Evolutionary conservation across 176 grass and related monocot species (phyloP).

Genomic region (Luzula sylvatica): DNA sequence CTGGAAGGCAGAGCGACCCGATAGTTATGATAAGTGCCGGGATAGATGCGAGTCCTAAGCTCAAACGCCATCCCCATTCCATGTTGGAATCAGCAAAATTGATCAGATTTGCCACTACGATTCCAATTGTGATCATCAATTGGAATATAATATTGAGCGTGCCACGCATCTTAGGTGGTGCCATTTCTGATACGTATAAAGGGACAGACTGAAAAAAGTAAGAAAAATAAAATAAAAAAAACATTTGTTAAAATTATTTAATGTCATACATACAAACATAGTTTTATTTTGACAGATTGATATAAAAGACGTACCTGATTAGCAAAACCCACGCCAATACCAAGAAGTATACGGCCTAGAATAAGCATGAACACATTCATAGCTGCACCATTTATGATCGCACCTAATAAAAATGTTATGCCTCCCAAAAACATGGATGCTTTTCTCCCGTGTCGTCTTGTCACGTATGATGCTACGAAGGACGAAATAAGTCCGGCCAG

Average conservation of each 20-base stretch:
- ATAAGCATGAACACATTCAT: conserved; percentile 9
- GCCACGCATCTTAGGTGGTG: background rate
- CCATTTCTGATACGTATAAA: conserved; percentile 9
- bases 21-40: conserved; percentile 10
- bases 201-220: conserved; percentile 9
- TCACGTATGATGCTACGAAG: background rate
- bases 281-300: too few relatives aligned
- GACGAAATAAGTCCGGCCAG: background rate
- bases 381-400: conserved; percentile 5
- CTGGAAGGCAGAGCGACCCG: conserved; percentile 10
- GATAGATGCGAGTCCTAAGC: background rate
- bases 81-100: conserved; percentile 7
- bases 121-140: conserved; percentile 16
- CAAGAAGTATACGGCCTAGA: conserved; percentile 15
- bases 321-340: conserved; percentile 11
- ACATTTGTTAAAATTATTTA: too few relatives aligned
- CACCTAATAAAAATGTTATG: conserved; percentile 2
- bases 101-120: conserved; percentile 7
- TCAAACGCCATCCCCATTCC: conserved; percentile 17
- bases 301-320: conserved; percentile 9
- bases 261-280: too few relatives aligned
- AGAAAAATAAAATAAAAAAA: too few relatives aligned
- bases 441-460: conserved; percentile 10
- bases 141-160: conserved; percentile 12
- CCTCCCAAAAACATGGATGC: conserved; percentile 8